Evolutionary conservation across 176 grass and related monocot genomes (phyloP).

Genomic region (Metroxylon sagu): DNA sequence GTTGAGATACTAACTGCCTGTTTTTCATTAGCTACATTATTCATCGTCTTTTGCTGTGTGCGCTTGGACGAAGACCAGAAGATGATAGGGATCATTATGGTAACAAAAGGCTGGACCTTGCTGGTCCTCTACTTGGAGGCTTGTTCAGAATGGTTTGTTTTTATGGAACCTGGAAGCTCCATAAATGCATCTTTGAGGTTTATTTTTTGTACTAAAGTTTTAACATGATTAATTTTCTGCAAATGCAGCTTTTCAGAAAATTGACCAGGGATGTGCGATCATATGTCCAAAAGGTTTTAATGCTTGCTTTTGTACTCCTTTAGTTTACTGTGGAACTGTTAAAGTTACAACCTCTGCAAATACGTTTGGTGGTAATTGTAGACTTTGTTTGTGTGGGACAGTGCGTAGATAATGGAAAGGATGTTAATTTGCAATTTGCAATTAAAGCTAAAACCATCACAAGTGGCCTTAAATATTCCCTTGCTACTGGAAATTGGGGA

Average conservation of each 20-base stretch:
- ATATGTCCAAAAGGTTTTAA: conserved; percentile 93
- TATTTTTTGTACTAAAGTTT: conserved; percentile 16
- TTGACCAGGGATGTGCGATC: conserved; percentile 94
- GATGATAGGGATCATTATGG: conserved; percentile 99
- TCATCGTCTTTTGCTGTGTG: conserved; percentile 90
- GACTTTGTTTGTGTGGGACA: conserved; percentile 5
- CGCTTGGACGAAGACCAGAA: conserved; percentile 90
- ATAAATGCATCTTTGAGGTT: conserved; percentile 1
- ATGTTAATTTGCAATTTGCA: conserved; percentile 98
- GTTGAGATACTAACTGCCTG: conserved; percentile 13
- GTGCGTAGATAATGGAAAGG: conserved; percentile 98
- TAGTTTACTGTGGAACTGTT: too few relatives aligned
- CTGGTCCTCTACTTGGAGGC: conserved; percentile 91
- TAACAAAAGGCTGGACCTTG: conserved; percentile 99
- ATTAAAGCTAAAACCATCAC: conserved; percentile 99
- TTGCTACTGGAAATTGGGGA: conserved; percentile 89
- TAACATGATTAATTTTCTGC: conserved; percentile 1
- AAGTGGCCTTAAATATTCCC: conserved; percentile 75
- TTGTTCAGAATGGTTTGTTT: conserved; percentile 93
- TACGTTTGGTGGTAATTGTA: too few relatives aligned
- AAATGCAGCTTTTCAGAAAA: conserved; percentile 92
- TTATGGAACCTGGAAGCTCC: conserved; percentile 8
- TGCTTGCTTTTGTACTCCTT: background rate
- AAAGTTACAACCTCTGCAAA: too few relatives aligned
- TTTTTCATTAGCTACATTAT: conserved; percentile 78